phyloP scores from a whole-genome alignment of 164 flowering plant species.

The Warburgia ugandensis region DNA sequence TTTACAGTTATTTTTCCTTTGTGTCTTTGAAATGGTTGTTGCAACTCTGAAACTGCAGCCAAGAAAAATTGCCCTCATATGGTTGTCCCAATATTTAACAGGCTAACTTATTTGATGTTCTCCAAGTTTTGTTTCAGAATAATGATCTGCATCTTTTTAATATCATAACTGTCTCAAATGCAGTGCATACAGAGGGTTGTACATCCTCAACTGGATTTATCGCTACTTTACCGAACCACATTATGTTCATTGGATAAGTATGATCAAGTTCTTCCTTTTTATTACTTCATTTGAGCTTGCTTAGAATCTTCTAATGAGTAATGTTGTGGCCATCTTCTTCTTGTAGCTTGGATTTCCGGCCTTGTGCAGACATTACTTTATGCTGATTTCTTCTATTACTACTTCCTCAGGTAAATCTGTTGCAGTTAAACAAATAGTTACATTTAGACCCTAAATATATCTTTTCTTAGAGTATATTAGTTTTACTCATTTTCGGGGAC shows the following conservation, averaged over 20 bases:
- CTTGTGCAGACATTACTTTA: conserved; percentile 84
- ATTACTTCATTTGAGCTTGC: neutral
- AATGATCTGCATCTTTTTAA: neutral
- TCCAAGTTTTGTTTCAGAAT: neutral
- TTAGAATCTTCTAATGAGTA: neutral
- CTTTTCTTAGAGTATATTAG: neutral
- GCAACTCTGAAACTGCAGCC: too few species aligned
- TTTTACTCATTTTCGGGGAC: neutral
- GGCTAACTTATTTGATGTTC: neutral
- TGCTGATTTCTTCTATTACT: conserved; percentile 94
- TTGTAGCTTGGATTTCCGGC: conserved; percentile 89
- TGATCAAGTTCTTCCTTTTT: conserved; percentile 12
- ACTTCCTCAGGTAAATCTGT: conserved; percentile 59
- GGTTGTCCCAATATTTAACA: neutral
- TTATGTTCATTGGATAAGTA: conserved; percentile 89
- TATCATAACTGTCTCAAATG: neutral
- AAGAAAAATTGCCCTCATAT: too few species aligned
- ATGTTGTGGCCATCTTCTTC: conserved; percentile 1
- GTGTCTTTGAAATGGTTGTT: too few species aligned
- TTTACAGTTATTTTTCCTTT: too few species aligned
- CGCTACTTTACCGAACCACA: conserved; percentile 86
- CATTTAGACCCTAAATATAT: neutral
- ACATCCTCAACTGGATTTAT: conserved; percentile 88
- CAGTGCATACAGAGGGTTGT: conserved; percentile 80
- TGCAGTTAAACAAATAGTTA: neutral